Conservation (phyloP, 2,329 filamentous ascomycete species). For the Beauveria asiatica region DNA sequence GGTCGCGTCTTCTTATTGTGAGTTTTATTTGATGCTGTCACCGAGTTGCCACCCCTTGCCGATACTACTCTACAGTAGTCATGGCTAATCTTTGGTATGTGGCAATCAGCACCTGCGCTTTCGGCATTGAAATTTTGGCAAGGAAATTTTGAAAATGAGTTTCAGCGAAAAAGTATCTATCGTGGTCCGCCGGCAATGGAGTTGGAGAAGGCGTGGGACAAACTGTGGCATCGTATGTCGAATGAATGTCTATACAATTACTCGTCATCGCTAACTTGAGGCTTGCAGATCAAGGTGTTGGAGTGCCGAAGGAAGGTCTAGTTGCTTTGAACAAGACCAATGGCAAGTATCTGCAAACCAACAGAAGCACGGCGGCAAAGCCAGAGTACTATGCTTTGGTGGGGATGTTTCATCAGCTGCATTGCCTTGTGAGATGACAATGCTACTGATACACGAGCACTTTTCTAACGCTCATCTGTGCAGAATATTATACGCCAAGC, state of each 20-base stretch:
- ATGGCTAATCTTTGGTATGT: not conserved
- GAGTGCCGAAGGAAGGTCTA: not conserved
- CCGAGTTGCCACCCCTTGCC: not conserved
- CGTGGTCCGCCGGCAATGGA: conserved; percentile 2
- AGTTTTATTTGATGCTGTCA: not conserved
- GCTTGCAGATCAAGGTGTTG: not conserved
- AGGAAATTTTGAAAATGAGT: conserved; percentile 2
- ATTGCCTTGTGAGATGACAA: conserved; percentile 11
- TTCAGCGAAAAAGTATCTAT: conserved; percentile 1
- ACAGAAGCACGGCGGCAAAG: not conserved
- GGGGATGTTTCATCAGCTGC: conserved; percentile 14
- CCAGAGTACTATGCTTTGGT: conserved; percentile 11
- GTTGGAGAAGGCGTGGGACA: conserved; percentile 5
- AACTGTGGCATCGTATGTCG: conserved; percentile 6
- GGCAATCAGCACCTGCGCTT: not conserved
- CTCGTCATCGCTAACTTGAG: not conserved
- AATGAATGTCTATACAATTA: not conserved
- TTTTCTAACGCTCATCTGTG: not conserved
- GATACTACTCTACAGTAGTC: not conserved
- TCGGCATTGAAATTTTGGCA: not conserved
- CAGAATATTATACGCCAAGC: conserved; percentile 13
- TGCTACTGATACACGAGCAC: not conserved
- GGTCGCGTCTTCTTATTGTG: not conserved
- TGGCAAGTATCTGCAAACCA: not conserved
- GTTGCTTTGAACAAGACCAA: conserved; percentile 3